phyloP scores from a whole-genome alignment of 768 basidiomycete genomes.

The Lyophyllum semitale region DNA sequence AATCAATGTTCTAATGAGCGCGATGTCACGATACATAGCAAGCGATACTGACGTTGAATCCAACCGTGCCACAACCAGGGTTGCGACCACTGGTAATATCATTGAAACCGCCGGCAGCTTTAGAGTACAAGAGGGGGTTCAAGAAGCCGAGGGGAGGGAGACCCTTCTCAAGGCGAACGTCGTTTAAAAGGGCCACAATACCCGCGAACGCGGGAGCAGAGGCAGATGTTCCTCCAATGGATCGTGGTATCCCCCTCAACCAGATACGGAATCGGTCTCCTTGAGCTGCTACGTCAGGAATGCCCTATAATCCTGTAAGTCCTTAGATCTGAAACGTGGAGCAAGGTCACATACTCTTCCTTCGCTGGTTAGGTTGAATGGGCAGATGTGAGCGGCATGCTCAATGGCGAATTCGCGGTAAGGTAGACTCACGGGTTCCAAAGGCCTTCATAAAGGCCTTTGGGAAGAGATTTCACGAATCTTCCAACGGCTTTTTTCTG shows the following conservation, averaged over 20 bases:
- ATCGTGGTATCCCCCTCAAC: slow-evolving; percentile 34
- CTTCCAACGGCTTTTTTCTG: slow-evolving; percentile 41
- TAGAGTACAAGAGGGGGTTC: slow-evolving; percentile 62
- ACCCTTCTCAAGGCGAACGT: slow-evolving; percentile 47
- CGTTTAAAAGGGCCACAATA: slow-evolving; percentile 64
- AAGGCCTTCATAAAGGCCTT: slow-evolving; percentile 48
- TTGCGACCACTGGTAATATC: slow-evolving; percentile 60
- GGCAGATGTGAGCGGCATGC: neutral
- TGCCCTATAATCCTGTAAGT: slow-evolving; percentile 35
- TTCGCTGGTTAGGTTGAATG: slow-evolving; percentile 25
- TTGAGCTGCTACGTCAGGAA: slow-evolving; percentile 53
- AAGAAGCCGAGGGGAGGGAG: slow-evolving; percentile 59
- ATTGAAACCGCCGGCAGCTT: slow-evolving; percentile 42
- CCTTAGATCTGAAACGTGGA: neutral
- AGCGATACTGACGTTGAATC: slow-evolving; percentile 52
- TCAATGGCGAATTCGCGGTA: neutral
- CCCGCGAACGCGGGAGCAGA: slow-evolving; percentile 62
- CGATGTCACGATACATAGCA: neutral
- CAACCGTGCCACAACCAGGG: slow-evolving; percentile 56
- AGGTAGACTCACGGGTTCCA: slow-evolving; percentile 52
- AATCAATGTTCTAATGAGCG: slow-evolving; percentile 4
- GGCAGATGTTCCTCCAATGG: slow-evolving; percentile 63
- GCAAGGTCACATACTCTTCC: slow-evolving; percentile 47
- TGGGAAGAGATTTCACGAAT: slow-evolving; percentile 40
- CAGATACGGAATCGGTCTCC: slow-evolving; percentile 44